phyloP scores from a whole-genome alignment of 2,329 filamentous ascomycete genomes.

The Chrysoporthe cubensis region DNA sequence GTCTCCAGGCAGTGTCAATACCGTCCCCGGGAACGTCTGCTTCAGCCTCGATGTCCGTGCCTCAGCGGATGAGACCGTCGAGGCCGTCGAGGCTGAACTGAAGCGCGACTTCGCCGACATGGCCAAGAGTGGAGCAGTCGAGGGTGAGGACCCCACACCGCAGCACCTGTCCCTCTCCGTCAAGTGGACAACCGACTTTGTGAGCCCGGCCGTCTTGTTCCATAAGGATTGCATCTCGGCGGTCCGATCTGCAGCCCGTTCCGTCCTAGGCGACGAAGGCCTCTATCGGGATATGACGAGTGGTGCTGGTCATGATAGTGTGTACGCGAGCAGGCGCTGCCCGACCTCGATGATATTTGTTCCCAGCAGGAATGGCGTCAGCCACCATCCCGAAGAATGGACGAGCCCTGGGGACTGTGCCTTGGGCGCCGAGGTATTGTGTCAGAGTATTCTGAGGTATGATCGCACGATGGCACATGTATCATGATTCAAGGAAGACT shows the following conservation, averaged over 20 bases:
- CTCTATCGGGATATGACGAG: slow-evolving; percentile 44
- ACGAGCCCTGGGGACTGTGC: slow-evolving; percentile 63
- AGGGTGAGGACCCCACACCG: slow-evolving; percentile 36
- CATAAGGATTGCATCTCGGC: slow-evolving; percentile 68
- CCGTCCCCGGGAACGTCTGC: slow-evolving; percentile 68
- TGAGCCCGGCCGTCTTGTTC: slow-evolving; percentile 66
- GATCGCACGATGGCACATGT: slow-evolving; percentile 33
- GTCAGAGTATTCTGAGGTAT: slow-evolving; percentile 47
- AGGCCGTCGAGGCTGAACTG: slow-evolving; percentile 60
- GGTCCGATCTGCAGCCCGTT: slow-evolving; percentile 62
- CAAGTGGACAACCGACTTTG: slow-evolving; percentile 64
- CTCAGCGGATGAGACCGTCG: slow-evolving; percentile 58
- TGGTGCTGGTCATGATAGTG: slow-evolving; percentile 53
- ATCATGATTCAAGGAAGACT: background rate
- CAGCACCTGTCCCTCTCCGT: slow-evolving; percentile 50
- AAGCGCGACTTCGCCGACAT: slow-evolving; percentile 62
- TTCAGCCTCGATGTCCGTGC: slow-evolving; percentile 72
- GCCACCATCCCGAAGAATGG: slow-evolving; percentile 67
- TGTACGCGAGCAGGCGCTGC: slow-evolving; percentile 61
- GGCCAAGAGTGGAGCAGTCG: slow-evolving; percentile 59
- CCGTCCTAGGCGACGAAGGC: slow-evolving; percentile 57
- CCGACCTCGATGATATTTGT: slow-evolving; percentile 72
- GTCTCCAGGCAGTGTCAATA: slow-evolving; percentile 73
- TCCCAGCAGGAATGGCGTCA: slow-evolving; percentile 64
- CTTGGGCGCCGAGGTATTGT: slow-evolving; percentile 54